Conservation (phyloP, 176 grass and related monocot genomes). For the Olyra latifolia region DNA sequence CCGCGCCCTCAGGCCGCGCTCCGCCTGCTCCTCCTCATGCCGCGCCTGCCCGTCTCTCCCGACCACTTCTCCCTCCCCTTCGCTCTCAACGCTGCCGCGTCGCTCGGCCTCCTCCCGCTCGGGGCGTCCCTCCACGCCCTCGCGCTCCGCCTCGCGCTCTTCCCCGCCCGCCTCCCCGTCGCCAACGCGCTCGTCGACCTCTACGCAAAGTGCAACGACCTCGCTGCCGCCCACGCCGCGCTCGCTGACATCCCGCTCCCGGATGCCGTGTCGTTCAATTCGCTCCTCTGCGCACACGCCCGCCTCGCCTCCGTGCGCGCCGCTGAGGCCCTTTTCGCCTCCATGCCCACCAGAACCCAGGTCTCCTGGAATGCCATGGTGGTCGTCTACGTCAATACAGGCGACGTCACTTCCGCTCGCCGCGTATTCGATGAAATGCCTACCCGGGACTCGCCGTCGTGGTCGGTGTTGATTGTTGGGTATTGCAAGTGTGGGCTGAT, state of each 20-base stretch:
- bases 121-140: slow-evolving; percentile 62
- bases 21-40: slow-evolving; percentile 54
- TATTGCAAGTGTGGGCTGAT: slow-evolving; percentile 45
- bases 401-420: slow-evolving; percentile 44
- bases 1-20: slow-evolving; percentile 42
- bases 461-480: slow-evolving; percentile 52
- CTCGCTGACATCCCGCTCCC: slow-evolving; percentile 41
- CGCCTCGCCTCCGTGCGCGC: slow-evolving; percentile 42
- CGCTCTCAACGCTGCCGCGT: slow-evolving; percentile 63
- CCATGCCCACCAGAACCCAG: slow-evolving; percentile 53
- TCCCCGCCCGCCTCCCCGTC: slow-evolving; percentile 58
- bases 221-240: slow-evolving; percentile 42
- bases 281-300: slow-evolving; percentile 60
- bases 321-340: slow-evolving; percentile 43
- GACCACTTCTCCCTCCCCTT: slow-evolving; percentile 70
- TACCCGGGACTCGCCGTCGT: slow-evolving; percentile 41
- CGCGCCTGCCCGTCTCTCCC: slow-evolving; percentile 47
- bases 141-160: slow-evolving; percentile 52
- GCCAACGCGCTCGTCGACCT: slow-evolving; percentile 66
- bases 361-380: slow-evolving; percentile 77
- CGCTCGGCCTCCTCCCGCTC: slow-evolving; percentile 34
- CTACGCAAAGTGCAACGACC: slow-evolving; percentile 66
- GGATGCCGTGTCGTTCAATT: slow-evolving; percentile 64
- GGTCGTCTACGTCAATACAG: slow-evolving; percentile 58
- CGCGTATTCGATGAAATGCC: slow-evolving; percentile 63